Base-by-base conservation (phyloP, 2,329 filamentous ascomycete genomes). In the Fonsecaea pugnacius region DNA sequence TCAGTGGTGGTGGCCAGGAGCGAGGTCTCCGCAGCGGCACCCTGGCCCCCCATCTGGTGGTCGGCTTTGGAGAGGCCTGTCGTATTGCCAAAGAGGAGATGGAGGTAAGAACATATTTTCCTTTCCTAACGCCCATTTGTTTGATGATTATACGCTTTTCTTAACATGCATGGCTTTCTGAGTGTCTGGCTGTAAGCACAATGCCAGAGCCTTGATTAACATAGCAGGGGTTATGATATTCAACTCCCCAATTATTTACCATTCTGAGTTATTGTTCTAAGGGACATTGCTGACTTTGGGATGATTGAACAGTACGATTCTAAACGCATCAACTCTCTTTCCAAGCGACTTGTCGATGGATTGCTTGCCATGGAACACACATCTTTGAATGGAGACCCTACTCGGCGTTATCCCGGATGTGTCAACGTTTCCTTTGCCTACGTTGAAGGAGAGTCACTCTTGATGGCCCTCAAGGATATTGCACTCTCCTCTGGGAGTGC, bases 351-450 rank as follows among this genome's bases (percentile, higher is more conserved):
- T 30, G 83, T 91, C 46, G 87, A 90, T 18, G 93, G 92, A 2
- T 88, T 99, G 2, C 83, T 99, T 21, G 79, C 91, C 5, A 86
- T 99, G 81, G 95, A 98, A 76, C 95, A 99, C 79, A 96, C 95
- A 1, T 86, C 85, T 8, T 88, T 96, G 72, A 99, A 99, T 73
- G 95, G 95, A 57, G 92, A 95, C 71, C 84, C 88, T 1, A 79
- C 89, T 4, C 84, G 87, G 58, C 96, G 96, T 78, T 99, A 99
- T 76, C 92, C 95, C 1, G 95, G 95, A 68, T 99, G 95, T 72
- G 94, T 99, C 67, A 99, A 99, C 77, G 91, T 99, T 10, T 99
- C 95, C 0, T 99, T 99, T 75, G 94, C 95, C 36, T 99, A 99
- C 73, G 92, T 99, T 4, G 95, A 99, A 79, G 95, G 95, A 70